phyloP scores from a whole-genome alignment of 179 eudicot species.

The Silene noctiflora region DNA sequence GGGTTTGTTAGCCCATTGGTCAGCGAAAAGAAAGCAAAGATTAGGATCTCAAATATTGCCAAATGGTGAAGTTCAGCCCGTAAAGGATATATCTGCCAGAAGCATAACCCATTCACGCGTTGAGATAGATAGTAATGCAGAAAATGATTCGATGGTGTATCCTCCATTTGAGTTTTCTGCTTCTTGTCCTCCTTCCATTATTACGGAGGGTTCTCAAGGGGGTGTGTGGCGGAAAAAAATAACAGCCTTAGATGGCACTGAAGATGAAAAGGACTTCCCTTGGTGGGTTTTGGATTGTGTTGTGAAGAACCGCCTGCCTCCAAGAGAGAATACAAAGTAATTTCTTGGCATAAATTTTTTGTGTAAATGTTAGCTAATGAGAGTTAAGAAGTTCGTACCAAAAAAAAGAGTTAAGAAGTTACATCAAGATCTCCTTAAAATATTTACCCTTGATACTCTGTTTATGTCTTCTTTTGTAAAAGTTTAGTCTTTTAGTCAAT shows the following conservation, averaged over 20 bases:
- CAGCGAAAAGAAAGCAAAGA: conserved; percentile 67
- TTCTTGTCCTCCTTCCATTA: conserved; percentile 78
- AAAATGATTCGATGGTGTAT: conserved; percentile 70
- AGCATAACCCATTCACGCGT: conserved; percentile 53
- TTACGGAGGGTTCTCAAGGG: conserved; percentile 94
- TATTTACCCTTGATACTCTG: neutral
- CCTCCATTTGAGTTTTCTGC: conserved; percentile 88
- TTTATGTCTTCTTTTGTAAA: neutral
- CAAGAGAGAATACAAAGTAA: conserved; percentile 98
- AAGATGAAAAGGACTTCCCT: conserved; percentile 93
- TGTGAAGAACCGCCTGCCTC: conserved; percentile 83
- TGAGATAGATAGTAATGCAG: conserved; percentile 69
- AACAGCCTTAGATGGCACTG: conserved; percentile 79
- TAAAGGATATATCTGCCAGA: conserved; percentile 62
- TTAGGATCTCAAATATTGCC: conserved; percentile 59
- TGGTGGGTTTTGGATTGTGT: conserved; percentile 97
- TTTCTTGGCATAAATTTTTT: conserved; percentile 3
- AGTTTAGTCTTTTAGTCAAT: neutral
- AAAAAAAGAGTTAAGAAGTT: neutral
- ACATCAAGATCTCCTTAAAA: neutral
- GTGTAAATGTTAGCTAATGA: neutral
- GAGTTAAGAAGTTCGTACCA: neutral
- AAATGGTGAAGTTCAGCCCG: conserved; percentile 73
- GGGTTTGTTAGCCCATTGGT: conserved; percentile 87
- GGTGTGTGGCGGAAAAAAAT: conserved; percentile 95